Evolutionary conservation across 495 filamentous ascomycete genomes (phyloP), one percentile per base, ranked within the genome.

Genomic region (Aspergillus mulundensis): DNA sequence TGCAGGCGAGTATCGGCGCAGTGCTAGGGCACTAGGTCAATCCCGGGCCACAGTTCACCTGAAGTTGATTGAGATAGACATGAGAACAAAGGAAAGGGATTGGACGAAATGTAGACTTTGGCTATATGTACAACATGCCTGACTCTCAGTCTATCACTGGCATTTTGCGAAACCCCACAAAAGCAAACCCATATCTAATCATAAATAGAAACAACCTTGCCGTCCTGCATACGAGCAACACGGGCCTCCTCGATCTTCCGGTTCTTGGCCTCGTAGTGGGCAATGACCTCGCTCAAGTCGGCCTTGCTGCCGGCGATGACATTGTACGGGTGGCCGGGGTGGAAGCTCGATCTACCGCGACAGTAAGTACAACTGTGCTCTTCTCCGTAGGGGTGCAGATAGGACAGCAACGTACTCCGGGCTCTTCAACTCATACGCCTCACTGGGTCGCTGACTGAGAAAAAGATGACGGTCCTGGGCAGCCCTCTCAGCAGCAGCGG

Each of bases 401-500:
- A 19, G 50, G 34, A 50, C 5, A 34, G 52, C 44, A 52, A 79
- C 86, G 64, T 81, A 91, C 88, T 92, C 88, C 36, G 82, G 83
- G 64, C 83, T 84, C 66, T 67, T 81, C 73, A 91, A 66, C 10
- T 81, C 75, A 28, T 82, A 67, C 56, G 67, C 60, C 57, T 72
- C 69, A 32, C 63, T 72, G 50, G 70, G 70, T 28, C 62, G 70
- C 54, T 81, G 74, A 65, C 79, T 82, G 41, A 80, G 69, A 61
- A 89, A 88, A 62, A 91, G 66, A 61, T 84, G 81, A 63, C 82
- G 74, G 67, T 91, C 86, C 45, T 72, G 64, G 19, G 82, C 88
- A 19, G 87, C 88, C 71, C 85, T 84, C 75, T 90, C 87, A 48
- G 89, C 67, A 61, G 81, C 78, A 32, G 68, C 70, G 5, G 83